Evolutionary conservation across 1,139 yeast species (phyloP).

Genomic region (Geotrichum macrosporum): DNA sequence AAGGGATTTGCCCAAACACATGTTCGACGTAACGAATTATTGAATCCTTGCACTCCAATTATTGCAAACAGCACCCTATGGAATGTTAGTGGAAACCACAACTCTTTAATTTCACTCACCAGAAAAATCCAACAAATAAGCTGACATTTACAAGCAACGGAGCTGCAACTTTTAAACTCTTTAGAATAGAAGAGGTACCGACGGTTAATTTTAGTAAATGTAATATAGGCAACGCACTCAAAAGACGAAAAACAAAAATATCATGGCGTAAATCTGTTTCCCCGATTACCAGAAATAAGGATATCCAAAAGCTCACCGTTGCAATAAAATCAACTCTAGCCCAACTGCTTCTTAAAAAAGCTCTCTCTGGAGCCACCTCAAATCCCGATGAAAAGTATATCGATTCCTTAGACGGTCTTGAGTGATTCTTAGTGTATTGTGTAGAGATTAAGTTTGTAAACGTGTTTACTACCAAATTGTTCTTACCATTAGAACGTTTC

Average conservation of each 20-base stretch:
- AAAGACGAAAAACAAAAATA: constrained; percentile 61
- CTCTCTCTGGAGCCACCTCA: constrained; percentile 36
- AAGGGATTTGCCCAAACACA: constrained; percentile 86
- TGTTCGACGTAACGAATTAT: constrained; percentile 72
- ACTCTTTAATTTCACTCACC: constrained; percentile 39
- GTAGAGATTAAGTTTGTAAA: constrained; percentile 10
- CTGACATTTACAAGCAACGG: constrained; percentile 75
- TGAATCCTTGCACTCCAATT: constrained; percentile 85
- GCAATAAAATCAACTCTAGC: constrained; percentile 78
- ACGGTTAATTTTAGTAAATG: constrained; percentile 69
- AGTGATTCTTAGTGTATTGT: not conserved
- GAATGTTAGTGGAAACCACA: not conserved
- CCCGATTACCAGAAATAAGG: constrained; percentile 52
- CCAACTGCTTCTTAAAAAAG: constrained; percentile 78
- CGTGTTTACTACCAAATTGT: constrained; percentile 9
- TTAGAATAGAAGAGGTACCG: constrained; percentile 70
- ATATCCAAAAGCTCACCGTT: constrained; percentile 69
- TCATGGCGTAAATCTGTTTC: constrained; percentile 51
- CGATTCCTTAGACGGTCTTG: not conserved
- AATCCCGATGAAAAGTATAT: not conserved
- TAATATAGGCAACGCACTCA: constrained; percentile 69
- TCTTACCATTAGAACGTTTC: constrained; percentile 2
- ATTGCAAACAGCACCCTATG: constrained; percentile 61
- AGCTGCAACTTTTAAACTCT: constrained; percentile 66
- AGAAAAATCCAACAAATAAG: constrained; percentile 74